Conservation (phyloP, 129 eudicot genomes). For the Helianthus annuus region DNA sequence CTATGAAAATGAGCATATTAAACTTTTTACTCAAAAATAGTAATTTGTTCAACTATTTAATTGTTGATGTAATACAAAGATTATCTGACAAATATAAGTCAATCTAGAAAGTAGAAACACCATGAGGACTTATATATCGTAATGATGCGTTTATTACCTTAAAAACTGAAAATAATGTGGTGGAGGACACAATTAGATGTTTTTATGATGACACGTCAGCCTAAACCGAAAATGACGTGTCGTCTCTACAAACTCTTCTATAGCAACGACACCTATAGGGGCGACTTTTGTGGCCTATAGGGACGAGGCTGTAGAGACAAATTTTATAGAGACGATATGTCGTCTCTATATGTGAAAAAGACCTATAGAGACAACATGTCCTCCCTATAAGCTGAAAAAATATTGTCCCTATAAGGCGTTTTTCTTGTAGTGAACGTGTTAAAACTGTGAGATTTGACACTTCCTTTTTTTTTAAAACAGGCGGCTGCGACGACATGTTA, state of each 20-base stretch:
- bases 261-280: too few species aligned
- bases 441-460: neutral
- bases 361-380: too few species aligned
- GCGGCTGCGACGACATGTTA: constrained; percentile 96
- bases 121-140: too few species aligned
- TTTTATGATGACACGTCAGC: neutral
- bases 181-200: neutral
- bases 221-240: neutral
- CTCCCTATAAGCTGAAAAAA: too few species aligned
- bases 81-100: neutral
- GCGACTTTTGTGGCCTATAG: too few species aligned
- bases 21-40: neutral
- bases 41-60: neutral
- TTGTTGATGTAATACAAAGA: neutral
- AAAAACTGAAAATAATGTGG: neutral
- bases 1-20: neutral
- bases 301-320: too few species aligned
- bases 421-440: too few species aligned
- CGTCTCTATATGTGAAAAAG: too few species aligned
- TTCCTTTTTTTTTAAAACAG: constrained; percentile 23
- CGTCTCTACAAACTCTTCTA: too few species aligned
- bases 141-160: neutral
- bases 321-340: too few species aligned
- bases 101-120: too few species aligned
- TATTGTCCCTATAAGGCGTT: too few species aligned